phyloP scores from a whole-genome alignment of 176 grass and related monocot genomes.

The Rhipidocladum racemiflorum region DNA sequence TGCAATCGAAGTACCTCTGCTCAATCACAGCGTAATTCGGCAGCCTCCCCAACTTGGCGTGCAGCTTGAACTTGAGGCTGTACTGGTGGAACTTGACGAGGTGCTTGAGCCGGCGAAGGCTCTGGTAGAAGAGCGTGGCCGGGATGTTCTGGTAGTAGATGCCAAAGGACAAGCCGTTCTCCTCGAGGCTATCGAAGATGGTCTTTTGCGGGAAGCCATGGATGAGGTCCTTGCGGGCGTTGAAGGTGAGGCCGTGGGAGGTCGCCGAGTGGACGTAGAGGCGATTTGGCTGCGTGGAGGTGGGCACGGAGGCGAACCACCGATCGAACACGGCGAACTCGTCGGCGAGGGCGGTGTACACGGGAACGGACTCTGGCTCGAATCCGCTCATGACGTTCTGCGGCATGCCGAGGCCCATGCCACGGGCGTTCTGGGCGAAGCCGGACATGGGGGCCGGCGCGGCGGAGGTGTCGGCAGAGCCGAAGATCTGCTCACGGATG shows the following conservation, averaged over 20 bases:
- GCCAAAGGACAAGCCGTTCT: slow-evolving; percentile 67
- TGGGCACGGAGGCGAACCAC: slow-evolving; percentile 91
- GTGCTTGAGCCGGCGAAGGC: slow-evolving; percentile 72
- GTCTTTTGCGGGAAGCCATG: slow-evolving; percentile 93
- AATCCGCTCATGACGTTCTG: slow-evolving; percentile 93
- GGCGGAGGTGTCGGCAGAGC: slow-evolving; percentile 69
- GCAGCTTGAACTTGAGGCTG: slow-evolving; percentile 74
- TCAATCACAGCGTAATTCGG: slow-evolving; percentile 87
- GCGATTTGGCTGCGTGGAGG: slow-evolving; percentile 87
- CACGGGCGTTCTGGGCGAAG: slow-evolving; percentile 80
- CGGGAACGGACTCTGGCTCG: slow-evolving; percentile 58
- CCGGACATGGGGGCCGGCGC: slow-evolving; percentile 68
- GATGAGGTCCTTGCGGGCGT: slow-evolving; percentile 90
- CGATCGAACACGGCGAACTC: slow-evolving; percentile 79
- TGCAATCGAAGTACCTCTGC: slow-evolving; percentile 81
- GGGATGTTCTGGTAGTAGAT: slow-evolving; percentile 98
- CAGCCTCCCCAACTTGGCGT: slow-evolving; percentile 61
- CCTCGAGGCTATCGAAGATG: slow-evolving; percentile 85
- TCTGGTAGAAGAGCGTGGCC: slow-evolving; percentile 79
- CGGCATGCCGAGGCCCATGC: slow-evolving; percentile 73
- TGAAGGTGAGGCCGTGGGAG: slow-evolving; percentile 80
- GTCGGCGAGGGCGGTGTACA: slow-evolving; percentile 59
- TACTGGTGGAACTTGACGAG: slow-evolving; percentile 86
- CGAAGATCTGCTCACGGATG: slow-evolving; percentile 97
- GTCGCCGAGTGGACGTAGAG: slow-evolving; percentile 94